Percentiles rank a stretch among this genome's conserved stretches.
Evolutionary conservation across 495 filamentous ascomycete genomes (phyloP).

Genomic region (Margaritispora aquatica): DNA sequence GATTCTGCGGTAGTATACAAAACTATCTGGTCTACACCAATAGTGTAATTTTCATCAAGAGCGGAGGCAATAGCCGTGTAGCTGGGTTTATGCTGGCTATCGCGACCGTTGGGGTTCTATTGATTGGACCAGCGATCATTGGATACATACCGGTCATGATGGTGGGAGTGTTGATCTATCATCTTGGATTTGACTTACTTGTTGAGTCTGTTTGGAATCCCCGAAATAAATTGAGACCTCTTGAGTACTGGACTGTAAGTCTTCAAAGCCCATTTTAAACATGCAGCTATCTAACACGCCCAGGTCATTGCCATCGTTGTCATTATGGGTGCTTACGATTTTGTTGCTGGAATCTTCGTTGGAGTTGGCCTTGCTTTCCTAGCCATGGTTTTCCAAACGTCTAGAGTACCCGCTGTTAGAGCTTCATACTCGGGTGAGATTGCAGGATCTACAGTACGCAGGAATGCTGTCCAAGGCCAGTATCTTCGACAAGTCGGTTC

Average conservation of each 20-base stretch:
- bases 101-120: conserved; percentile 72
- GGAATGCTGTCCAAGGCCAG: conserved; percentile 81
- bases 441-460: conserved; percentile 83
- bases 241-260: conserved; percentile 82
- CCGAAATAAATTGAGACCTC: conserved; percentile 72
- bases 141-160: conserved; percentile 96
- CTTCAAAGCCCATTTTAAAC: background rate
- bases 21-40: conserved; percentile 98
- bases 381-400: conserved; percentile 85
- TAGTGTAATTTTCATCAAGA: conserved; percentile 88
- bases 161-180: conserved; percentile 89
- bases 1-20: conserved; percentile 81
- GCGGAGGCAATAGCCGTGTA: conserved; percentile 77
- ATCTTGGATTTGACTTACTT: conserved; percentile 85
- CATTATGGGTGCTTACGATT: conserved; percentile 94
- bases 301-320: conserved; percentile 86
- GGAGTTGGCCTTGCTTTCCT: conserved; percentile 90
- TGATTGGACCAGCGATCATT: conserved; percentile 78
- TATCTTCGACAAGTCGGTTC: conserved; percentile 78
- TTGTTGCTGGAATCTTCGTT: conserved; percentile 86
- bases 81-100: conserved; percentile 82
- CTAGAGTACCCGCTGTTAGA: conserved; percentile 77
- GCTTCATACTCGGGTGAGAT: conserved; percentile 81
- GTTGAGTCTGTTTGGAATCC: conserved; percentile 83
- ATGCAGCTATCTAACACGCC: conserved; percentile 23